Conservation (phyloP, 306 rosid species). For the Biancaea sappan region DNA sequence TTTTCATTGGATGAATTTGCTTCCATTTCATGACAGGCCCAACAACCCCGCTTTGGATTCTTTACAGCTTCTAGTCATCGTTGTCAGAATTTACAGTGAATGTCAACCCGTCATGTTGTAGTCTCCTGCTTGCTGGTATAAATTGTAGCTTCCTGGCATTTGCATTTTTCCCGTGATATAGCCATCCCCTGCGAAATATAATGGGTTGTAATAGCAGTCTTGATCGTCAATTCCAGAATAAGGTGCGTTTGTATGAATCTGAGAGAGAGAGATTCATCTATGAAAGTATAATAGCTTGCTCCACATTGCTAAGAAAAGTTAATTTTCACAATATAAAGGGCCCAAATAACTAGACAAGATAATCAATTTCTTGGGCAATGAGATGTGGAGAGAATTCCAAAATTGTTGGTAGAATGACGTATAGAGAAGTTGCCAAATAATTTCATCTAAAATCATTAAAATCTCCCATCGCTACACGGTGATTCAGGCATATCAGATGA, state of each 20-base stretch:
- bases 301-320: not conserved
- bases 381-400: not conserved
- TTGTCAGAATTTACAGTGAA: slow-evolving; percentile 25
- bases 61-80: slow-evolving; percentile 36
- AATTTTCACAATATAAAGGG: slow-evolving; percentile 4
- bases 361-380: not conserved
- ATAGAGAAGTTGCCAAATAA: not conserved
- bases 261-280: not conserved
- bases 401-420: slow-evolving; percentile 9
- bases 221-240: slow-evolving; percentile 14
- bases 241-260: not conserved
- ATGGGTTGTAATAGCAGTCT: slow-evolving; percentile 13
- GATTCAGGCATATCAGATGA: not conserved
- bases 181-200: slow-evolving; percentile 53
- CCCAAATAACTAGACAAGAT: not conserved
- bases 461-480: not conserved
- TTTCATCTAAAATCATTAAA: not conserved
- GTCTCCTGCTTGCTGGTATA: slow-evolving; percentile 59
- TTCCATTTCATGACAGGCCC: not conserved
- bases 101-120: slow-evolving; percentile 61
- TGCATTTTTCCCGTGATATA: slow-evolving; percentile 75
- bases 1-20: not conserved
- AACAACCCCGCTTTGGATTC: slow-evolving; percentile 11
- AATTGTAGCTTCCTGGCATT: slow-evolving; percentile 51
- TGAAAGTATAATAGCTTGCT: not conserved